Evolutionary conservation across 306 rosid genomes (phyloP).

Genomic region (Parietaria judaica): DNA sequence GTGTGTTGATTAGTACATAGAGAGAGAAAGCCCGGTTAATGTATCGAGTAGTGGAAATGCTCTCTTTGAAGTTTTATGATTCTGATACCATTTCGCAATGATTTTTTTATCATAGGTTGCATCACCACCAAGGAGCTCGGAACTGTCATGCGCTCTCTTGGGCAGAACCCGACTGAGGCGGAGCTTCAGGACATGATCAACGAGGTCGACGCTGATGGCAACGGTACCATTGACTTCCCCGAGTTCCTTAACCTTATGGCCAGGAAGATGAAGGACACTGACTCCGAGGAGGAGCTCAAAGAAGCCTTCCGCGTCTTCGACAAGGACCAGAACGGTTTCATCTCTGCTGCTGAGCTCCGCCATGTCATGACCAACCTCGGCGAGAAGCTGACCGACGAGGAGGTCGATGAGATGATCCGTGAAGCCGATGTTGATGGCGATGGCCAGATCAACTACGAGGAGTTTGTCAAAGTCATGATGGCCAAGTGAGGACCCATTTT

Average conservation of each 20-base stretch:
- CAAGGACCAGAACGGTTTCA: constrained; percentile 25
- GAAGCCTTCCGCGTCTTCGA: constrained; percentile 26
- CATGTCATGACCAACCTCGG: constrained; percentile 27
- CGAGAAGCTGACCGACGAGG: constrained; percentile 26
- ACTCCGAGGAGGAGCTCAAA: constrained; percentile 23
- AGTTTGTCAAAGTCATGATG: constrained; percentile 25
- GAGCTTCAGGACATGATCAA: constrained; percentile 63
- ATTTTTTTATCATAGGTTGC: constrained; percentile 4
- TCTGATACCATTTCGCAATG: background rate
- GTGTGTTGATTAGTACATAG: too few relatives aligned
- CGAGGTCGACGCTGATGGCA: constrained; percentile 53
- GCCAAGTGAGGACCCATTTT: constrained; percentile 21
- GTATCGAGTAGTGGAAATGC: too few relatives aligned
- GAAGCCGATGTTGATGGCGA: constrained; percentile 23
- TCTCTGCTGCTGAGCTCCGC: constrained; percentile 23
- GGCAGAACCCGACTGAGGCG: constrained; percentile 53
- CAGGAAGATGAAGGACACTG: constrained; percentile 41
- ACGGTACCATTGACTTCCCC: constrained; percentile 52
- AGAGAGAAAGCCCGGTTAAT: too few relatives aligned
- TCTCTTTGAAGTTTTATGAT: background rate
- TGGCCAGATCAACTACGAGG: constrained; percentile 21
- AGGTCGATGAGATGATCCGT: constrained; percentile 23
- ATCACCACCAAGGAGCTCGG: constrained; percentile 28
- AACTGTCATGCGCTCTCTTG: constrained; percentile 21
- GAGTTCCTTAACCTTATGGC: constrained; percentile 62